Evolutionary conservation across 345 rosid genomes (phyloP).

Genomic region (Eucalyptus pauciflora): DNA sequence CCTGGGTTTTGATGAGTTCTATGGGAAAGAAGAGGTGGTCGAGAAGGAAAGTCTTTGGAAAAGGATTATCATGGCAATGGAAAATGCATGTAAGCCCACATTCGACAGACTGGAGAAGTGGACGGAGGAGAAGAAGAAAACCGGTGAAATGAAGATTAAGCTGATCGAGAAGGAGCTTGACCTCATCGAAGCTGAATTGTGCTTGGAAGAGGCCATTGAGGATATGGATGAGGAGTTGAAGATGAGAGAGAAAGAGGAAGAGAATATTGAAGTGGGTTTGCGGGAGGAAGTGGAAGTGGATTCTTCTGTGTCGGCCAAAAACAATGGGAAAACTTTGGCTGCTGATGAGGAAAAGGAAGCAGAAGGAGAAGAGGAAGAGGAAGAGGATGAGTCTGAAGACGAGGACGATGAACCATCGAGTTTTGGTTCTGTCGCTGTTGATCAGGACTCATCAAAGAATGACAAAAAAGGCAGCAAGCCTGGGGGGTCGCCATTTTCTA

Average conservation of each 20-base stretch:
- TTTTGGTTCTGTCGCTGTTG: slow-evolving; percentile 56
- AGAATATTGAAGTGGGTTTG: slow-evolving; percentile 35
- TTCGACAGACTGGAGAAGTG: slow-evolving; percentile 57
- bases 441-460: slow-evolving; percentile 13
- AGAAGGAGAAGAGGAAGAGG: slow-evolving; percentile 9
- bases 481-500: slow-evolving; percentile 47
- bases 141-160: slow-evolving; percentile 45
- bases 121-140: slow-evolving; percentile 70
- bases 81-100: slow-evolving; percentile 38
- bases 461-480: slow-evolving; percentile 32
- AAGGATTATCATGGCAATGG: slow-evolving; percentile 30
- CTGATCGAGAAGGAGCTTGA: slow-evolving; percentile 60
- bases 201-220: slow-evolving; percentile 82
- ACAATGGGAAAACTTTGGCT: slow-evolving; percentile 20
- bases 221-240: slow-evolving; percentile 72
- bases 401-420: slow-evolving; percentile 45
- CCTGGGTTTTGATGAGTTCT: slow-evolving; percentile 86
- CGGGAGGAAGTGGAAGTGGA: slow-evolving; percentile 29
- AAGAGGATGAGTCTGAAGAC: slow-evolving; percentile 11
- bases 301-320: slow-evolving; percentile 5
- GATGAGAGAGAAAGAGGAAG: slow-evolving; percentile 59
- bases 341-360: slow-evolving; percentile 17
- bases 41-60: slow-evolving; percentile 30
- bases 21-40: slow-evolving; percentile 38
- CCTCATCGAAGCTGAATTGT: slow-evolving; percentile 73